Base-by-base conservation (phyloP, 768 basidiomycete species). In the Suillus tomentosus region DNA sequence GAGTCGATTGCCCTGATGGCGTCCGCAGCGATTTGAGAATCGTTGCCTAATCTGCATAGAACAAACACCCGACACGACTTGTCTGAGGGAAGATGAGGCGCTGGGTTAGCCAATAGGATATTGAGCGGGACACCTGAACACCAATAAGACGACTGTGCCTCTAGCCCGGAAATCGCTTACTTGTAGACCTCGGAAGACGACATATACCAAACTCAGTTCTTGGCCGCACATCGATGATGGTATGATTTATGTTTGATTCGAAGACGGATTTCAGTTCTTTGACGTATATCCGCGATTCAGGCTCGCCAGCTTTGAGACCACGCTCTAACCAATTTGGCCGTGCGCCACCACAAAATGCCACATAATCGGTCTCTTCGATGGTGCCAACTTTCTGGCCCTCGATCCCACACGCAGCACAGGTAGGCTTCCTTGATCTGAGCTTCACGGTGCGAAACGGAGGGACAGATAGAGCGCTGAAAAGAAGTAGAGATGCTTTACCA, bases 31-130 rank as follows among this genome's bases (percentile, higher is more conserved):
- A 93, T 84, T 73, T 94, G 92, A 1, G 94, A 96, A 74, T 98
- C 96, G 71, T 98, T 99, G 5, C 96, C 96, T 24, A 94, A 80
- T 37, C 94, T 84, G 76, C 96, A 99, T 34, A 97, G 76, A 19
- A 97, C 78, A 65, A 87, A 87, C 19, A 72, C 55, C 10, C 79
- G 74, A 11, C 67, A 72, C 22, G 65, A 61, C 34, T 64, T 56
- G 47, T 71, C 66, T 3, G 66, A 45, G 7, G 78, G 70, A n/a
- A 87, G 58, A 61, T 80, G 74, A 1, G 75, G 68, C n/a, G 73
- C 66, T 0, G 94, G 95, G 62, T 87, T 78, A 3, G 84, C 82
- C 1, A 90, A 78, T 3, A 96, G 79, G 48, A 84, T 79, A 24
- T 79, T 77, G 13, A 97, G 81, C 0, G 95, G 92, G 14, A 95